Conservation (phyloP, 179 eudicot genomes). For the Corrigiola litoralis region DNA sequence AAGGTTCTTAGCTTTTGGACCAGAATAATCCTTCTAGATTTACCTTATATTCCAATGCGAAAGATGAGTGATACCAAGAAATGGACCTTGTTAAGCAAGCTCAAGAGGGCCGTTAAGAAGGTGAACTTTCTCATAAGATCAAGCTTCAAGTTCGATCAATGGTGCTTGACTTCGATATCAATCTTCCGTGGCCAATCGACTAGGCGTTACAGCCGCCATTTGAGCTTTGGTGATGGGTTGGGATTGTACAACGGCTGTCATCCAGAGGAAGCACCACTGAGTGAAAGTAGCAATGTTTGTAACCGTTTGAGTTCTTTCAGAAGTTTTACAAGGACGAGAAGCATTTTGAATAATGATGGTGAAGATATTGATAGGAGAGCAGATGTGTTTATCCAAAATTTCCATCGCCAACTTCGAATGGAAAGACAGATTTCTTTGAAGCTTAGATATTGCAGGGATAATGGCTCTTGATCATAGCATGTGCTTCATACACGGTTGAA, state of each 20-base stretch:
- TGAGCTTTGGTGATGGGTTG: conserved; percentile 21
- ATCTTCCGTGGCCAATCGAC: background rate
- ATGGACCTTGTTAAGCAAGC: conserved; percentile 19
- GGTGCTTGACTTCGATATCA: conserved; percentile 21
- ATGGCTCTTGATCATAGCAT: background rate
- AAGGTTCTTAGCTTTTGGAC: conserved; percentile 2
- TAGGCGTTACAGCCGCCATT: conserved; percentile 23
- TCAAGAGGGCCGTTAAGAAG: conserved; percentile 25
- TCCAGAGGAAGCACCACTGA: background rate
- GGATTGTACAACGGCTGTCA: conserved; percentile 17
- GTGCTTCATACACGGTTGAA: background rate
- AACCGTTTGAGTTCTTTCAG: conserved; percentile 16
- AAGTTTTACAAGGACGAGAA: conserved; percentile 23
- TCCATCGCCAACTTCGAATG: conserved; percentile 44
- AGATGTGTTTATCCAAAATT: conserved; percentile 50
- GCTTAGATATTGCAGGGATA: conserved; percentile 42
- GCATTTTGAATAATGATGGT: conserved; percentile 5
- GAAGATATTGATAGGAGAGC: conserved; percentile 59
- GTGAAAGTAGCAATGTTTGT: background rate
- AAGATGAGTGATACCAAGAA: conserved; percentile 14
- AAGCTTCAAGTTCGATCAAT: conserved; percentile 10
- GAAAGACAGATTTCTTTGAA: conserved; percentile 71
- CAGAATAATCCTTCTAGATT: background rate
- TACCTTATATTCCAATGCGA: background rate
- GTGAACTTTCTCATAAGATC: conserved; percentile 19